Base-by-base conservation (phyloP, 2,329 filamentous ascomycete genomes). In the Talaromyces verruculosus region DNA sequence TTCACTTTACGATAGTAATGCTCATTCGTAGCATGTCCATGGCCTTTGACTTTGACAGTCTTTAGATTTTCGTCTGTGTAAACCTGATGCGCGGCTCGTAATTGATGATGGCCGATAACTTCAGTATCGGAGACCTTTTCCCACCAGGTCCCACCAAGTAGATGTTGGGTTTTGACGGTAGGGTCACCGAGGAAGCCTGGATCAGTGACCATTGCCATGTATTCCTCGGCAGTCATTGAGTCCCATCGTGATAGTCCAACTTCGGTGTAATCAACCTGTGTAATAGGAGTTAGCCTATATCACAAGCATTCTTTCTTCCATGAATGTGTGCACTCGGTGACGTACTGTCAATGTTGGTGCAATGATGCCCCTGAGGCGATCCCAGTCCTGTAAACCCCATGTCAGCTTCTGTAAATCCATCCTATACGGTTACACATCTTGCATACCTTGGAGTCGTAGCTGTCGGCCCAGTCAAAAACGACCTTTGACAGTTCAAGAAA, bases 241-340 rank as follows among this genome's bases (percentile, higher is more conserved):
- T 85, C 83, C 86, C 86, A 89, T 65, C 85, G 75, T 73, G 84
- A 84, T 75, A 86, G 82, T 62, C 87, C 83, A 76, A 89, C 86
- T 47, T 84, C 83, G 61, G 85, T 86, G 84, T 93, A 93, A 82
- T 93, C 90, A 72, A 92, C 84, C 83, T 89, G 75, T 89, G 75
- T 15, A 17, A 19, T 22, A 11, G 11, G 2, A 37, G 19, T 57
- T 39, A 57, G 53, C n/a, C 11, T 19, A 25, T 4, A 57, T 39
- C 53, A 15, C 33, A 22, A 55, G 51, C n/a, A 39, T 39, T 25
- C 19, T 39, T 57, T 37, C 5, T 22, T 37, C n/a, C 2, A 33
- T 47, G 17, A 30, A 53, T 65, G 30, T 68, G 63, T 19, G 37
- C 45, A 30, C 17, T 33, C 51, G 30, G 35, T 39, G 28, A 53